These are phyloP conservation scores for Penicillium samsonianum DNA, from an alignment of 495 filamentous ascomycete species.

Conservation along the genomic window DNA sequence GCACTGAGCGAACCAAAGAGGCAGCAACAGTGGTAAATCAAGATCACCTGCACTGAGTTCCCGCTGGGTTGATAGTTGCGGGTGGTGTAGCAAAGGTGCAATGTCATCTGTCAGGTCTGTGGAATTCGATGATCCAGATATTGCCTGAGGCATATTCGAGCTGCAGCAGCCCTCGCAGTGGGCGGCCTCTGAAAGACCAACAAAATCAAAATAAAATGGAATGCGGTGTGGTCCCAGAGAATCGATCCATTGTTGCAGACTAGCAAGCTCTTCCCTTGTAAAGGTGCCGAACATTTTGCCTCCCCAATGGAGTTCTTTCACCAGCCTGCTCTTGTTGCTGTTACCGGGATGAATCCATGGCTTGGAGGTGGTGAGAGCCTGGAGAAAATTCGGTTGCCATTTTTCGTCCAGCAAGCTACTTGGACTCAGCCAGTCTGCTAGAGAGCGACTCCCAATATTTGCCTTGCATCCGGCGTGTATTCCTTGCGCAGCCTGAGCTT, in stretches of 20 bases:
- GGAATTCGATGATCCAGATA: too few species aligned
- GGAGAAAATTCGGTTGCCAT: constrained; percentile 33
- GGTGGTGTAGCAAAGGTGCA: too few species aligned
- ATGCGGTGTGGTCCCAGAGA: background rate
- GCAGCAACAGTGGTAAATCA: background rate
- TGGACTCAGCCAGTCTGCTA: constrained; percentile 42
- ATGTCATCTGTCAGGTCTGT: background rate
- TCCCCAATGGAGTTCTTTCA: constrained; percentile 43
- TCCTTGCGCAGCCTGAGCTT: constrained; percentile 32
- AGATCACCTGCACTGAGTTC: too few species aligned
- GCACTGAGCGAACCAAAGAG: constrained; percentile 41
- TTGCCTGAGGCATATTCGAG: too few species aligned
- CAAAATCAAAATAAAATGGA: background rate
- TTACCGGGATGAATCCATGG: constrained; percentile 44
- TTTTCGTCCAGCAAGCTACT: constrained; percentile 18
- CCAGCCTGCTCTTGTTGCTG: constrained; percentile 37
- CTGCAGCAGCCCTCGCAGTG: too few species aligned
- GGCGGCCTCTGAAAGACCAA: too few species aligned
- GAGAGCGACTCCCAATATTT: constrained; percentile 32
- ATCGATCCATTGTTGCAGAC: constrained; percentile 39
- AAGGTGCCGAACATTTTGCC: constrained; percentile 54
- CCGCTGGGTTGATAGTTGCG: too few species aligned
- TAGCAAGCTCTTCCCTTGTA: constrained; percentile 40
- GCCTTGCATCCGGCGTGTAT: constrained; percentile 31
- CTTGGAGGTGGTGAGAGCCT: constrained; percentile 22